Evolutionary conservation across 2,329 filamentous ascomycete genomes (phyloP).

Genomic region (Basipetospora sp.): DNA sequence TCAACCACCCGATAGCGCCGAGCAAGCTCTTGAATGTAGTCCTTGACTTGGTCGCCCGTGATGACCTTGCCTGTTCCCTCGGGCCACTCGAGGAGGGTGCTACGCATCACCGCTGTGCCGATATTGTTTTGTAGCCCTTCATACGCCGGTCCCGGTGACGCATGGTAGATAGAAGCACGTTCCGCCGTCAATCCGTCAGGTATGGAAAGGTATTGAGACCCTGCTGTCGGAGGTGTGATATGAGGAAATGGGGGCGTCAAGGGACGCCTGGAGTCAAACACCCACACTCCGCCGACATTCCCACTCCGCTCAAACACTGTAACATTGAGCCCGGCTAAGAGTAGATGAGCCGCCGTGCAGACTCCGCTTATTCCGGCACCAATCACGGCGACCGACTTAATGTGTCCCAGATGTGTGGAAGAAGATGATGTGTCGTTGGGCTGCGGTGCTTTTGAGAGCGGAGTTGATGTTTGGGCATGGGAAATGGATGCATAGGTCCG

Average conservation of each 20-base stretch:
- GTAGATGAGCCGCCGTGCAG: slow-evolving; percentile 21
- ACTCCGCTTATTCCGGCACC: slow-evolving; percentile 28
- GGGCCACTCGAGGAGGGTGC: slow-evolving; percentile 36
- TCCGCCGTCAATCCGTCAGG: neutral
- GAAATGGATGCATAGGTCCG: neutral
- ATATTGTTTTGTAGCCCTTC: slow-evolving; percentile 57
- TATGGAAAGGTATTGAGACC: slow-evolving; percentile 10
- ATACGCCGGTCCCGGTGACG: slow-evolving; percentile 33
- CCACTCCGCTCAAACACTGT: slow-evolving; percentile 23
- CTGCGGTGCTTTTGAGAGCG: neutral
- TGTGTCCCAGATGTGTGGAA: neutral
- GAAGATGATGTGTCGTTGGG: neutral
- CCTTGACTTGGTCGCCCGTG: slow-evolving; percentile 37
- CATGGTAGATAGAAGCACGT: slow-evolving; percentile 4
- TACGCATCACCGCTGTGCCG: slow-evolving; percentile 40
- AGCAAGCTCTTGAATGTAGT: slow-evolving; percentile 47
- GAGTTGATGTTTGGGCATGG: neutral
- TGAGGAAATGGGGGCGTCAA: slow-evolving; percentile 20
- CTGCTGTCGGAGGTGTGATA: slow-evolving; percentile 15
- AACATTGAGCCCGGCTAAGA: slow-evolving; percentile 20
- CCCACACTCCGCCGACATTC: slow-evolving; percentile 24
- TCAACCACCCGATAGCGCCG: slow-evolving; percentile 18
- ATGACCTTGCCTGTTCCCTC: slow-evolving; percentile 44
- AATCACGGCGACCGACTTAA: slow-evolving; percentile 20
- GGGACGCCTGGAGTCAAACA: slow-evolving; percentile 18